Conservation (phyloP, 345 rosid genomes). For the Balakata baccata region DNA sequence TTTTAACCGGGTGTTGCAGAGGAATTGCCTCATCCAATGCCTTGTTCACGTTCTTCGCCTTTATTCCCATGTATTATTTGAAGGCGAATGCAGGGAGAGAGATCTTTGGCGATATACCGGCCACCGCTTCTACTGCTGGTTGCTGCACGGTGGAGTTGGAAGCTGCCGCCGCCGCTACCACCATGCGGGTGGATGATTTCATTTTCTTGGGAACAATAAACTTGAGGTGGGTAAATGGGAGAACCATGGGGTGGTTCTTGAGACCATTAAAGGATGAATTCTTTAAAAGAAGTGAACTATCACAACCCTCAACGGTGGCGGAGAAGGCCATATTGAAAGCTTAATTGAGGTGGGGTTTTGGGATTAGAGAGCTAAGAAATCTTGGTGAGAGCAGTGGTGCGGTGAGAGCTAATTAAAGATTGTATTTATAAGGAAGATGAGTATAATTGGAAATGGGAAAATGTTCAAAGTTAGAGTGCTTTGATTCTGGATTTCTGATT, state of each 20-base stretch:
- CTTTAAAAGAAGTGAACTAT: conserved; percentile 9
- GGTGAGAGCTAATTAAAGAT: not conserved
- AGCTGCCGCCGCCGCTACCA: too few species aligned
- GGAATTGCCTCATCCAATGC: conserved; percentile 56
- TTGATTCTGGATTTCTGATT: not conserved
- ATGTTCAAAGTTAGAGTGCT: conserved; percentile 12
- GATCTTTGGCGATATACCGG: not conserved
- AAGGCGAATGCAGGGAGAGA: conserved; percentile 26
- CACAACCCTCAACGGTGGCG: conserved; percentile 3
- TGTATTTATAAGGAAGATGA: not conserved
- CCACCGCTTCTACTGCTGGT: conserved; percentile 7
- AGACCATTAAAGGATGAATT: conserved; percentile 7
- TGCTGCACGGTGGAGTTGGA: conserved; percentile 13
- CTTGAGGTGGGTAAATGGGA: not conserved
- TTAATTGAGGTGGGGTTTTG: too few species aligned
- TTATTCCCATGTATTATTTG: conserved; percentile 28
- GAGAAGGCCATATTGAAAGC: conserved; percentile 25
- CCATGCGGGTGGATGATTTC: not conserved
- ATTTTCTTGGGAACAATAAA: not conserved
- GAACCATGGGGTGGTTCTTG: not conserved
- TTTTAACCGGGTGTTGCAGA: conserved; percentile 35
- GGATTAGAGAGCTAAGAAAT: not conserved
- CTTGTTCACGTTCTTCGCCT: conserved; percentile 41
- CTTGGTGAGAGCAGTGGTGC: not conserved
- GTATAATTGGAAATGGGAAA: not conserved